Base-by-base conservation (phyloP, 305 asterid genomes). In the Plantago coronopus region DNA sequence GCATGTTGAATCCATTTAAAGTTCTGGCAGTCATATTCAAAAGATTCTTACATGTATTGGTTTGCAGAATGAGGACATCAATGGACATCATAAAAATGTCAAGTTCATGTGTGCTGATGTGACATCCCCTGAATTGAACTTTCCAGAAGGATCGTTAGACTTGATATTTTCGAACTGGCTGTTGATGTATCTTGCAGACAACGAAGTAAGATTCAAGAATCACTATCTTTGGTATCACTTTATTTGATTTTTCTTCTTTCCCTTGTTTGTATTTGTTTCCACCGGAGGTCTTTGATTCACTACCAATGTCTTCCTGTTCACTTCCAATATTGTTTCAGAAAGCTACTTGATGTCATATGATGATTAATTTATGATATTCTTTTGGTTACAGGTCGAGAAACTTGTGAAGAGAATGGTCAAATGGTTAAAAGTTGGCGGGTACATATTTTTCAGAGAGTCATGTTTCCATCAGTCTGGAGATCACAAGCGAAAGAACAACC, bases 401-500 rank as follows among this genome's bases (percentile, higher is more conserved):
- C 88, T 93, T 50, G 87, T 75, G 0, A 73, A 74, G 77, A 87
- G 83, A 78, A 76, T 89, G 96, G 81, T 79, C 65, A 85, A 77
- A 77, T 93, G 99, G 99, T 70, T 89, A 48, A 89, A 83, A 75
- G 93, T 89, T 63, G 99, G 99, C 51, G 99, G 99, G 58, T 76
- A 67, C 82, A 79, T 93, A 67, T 93, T 87, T 74, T 93, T 93
- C 76, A 77, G 99, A 65, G 99, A 93, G 49, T 93, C 99, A 17
- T 93, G 97, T 74, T 93, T 93, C 77, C 97, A 89, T 74, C 97
- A 83, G 55, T 87, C 99, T 44, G 99, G 97, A 31, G 96, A 93
- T 63, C 94, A 85, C 81, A 93, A 89, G 74, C 71, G 96, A 72
- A 89, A 83, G 76, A 71, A 48, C 60, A 85, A 93, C 72, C 99